Percentiles rank a stretch among this genome's conserved stretches.
These are phyloP conservation scores for Cerrena zonata DNA, from an alignment of 1,284 basidiomycete genomes.

Conservation along the genomic window DNA sequence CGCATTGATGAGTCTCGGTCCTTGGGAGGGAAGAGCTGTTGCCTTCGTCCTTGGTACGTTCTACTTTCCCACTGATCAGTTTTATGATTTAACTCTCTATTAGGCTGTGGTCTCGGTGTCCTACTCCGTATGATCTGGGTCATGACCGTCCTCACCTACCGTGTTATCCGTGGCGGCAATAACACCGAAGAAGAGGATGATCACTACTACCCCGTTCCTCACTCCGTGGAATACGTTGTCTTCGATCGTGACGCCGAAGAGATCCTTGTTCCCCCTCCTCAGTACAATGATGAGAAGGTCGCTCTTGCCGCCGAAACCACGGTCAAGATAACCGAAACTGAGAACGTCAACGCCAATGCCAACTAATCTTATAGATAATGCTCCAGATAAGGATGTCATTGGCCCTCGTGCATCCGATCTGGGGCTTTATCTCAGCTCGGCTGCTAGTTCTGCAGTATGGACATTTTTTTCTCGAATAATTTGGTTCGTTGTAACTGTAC, in stretches of 20 bases:
- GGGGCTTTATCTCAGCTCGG: no score
- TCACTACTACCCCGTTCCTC: constrained; percentile 19
- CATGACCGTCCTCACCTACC: constrained; percentile 51
- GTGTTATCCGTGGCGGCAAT: constrained; percentile 40
- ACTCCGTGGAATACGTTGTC: constrained; percentile 18
- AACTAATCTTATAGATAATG: no score
- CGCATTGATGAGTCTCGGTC: constrained; percentile 64
- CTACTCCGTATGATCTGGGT: constrained; percentile 75
- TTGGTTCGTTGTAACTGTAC: no score
- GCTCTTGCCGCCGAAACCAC: constrained; percentile 11
- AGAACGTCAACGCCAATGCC: neutral
- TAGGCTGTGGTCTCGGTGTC: constrained; percentile 74
- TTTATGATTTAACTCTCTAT: constrained; percentile 4
- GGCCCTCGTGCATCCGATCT: no score
- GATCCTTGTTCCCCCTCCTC: constrained; percentile 41
- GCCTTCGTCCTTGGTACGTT: constrained; percentile 71
- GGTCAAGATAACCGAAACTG: neutral
- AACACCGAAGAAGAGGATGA: constrained; percentile 11
- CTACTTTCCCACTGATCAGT: constrained; percentile 2
- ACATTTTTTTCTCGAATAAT: no score
- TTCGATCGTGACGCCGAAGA: constrained; percentile 24
- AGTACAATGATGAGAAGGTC: constrained; percentile 49
- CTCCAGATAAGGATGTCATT: no score
- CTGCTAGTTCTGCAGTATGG: no score
- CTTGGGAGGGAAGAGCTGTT: constrained; percentile 73